Evolutionary conservation across 2,329 filamentous ascomycete genomes (phyloP).

Genomic region (Beauveria sp.): DNA sequence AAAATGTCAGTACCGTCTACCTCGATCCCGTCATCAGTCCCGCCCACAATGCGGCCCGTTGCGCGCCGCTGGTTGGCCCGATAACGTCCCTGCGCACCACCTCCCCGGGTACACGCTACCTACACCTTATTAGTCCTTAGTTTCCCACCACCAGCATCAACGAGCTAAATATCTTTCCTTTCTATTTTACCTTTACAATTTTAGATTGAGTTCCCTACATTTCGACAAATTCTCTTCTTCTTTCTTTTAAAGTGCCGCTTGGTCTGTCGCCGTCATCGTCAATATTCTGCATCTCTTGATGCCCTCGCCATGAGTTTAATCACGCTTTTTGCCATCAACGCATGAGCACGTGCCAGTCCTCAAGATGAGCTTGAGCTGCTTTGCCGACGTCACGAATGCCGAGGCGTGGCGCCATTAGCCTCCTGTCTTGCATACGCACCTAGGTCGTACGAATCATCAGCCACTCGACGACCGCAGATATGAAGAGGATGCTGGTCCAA

Average conservation of each 20-base stretch:
- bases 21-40: background rate
- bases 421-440: background rate
- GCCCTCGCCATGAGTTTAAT: background rate
- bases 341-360: slow-evolving; percentile 7
- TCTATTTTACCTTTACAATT: too few relatives aligned
- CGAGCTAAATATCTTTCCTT: too few relatives aligned
- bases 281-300: background rate
- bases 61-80: slow-evolving; percentile 1
- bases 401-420: slow-evolving; percentile 3
- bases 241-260: background rate
- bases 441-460: background rate
- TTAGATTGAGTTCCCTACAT: too few relatives aligned
- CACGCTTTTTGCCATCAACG: background rate
- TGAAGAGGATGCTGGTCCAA: too few relatives aligned
- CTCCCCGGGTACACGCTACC: background rate
- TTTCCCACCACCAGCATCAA: too few relatives aligned
- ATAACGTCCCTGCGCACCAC: background rate
- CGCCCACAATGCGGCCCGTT: slow-evolving; percentile 1
- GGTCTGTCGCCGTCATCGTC: background rate
- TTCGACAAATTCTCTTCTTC: too few relatives aligned
- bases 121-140: background rate
- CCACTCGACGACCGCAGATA: background rate
- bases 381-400: background rate
- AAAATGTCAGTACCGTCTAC: background rate
- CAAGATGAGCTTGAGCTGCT: background rate